Percentiles rank a stretch among this genome's conserved stretches.
Evolutionary conservation across 768 basidiomycete species (phyloP).

Genomic region (Boletus pseudo-olivaceus): DNA sequence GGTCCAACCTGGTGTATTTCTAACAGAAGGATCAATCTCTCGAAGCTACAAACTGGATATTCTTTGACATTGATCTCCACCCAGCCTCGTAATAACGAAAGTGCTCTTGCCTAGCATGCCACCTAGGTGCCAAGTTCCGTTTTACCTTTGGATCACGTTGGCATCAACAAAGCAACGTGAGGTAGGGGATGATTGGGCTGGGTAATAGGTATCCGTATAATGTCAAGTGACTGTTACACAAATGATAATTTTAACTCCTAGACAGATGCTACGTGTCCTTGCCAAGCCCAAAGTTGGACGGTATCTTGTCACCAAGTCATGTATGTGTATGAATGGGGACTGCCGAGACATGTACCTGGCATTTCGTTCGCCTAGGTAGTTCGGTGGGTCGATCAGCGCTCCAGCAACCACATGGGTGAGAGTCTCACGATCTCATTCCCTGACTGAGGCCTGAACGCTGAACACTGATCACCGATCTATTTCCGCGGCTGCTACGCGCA

Average conservation of each 20-base stretch:
- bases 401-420: too few species aligned
- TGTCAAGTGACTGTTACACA: neutral
- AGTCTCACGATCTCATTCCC: too few species aligned
- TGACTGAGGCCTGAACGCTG: too few species aligned
- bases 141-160: neutral
- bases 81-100: neutral
- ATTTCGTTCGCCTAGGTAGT: too few species aligned
- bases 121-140: neutral
- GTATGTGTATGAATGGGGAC: too few species aligned
- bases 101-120: neutral
- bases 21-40: neutral
- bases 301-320: too few species aligned
- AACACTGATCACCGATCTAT: neutral
- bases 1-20: neutral
- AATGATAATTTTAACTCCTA: neutral
- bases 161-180: neutral
- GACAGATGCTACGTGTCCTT: too few species aligned
- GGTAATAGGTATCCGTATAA: neutral
- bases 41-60: neutral
- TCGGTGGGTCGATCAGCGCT: too few species aligned
- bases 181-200: neutral
- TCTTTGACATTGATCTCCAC: neutral
- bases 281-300: too few species aligned
- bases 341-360: too few species aligned
- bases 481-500: constrained; percentile 4